Conservation (phyloP, 495 filamentous ascomycete species). For the Xylaria flabelliformis region DNA sequence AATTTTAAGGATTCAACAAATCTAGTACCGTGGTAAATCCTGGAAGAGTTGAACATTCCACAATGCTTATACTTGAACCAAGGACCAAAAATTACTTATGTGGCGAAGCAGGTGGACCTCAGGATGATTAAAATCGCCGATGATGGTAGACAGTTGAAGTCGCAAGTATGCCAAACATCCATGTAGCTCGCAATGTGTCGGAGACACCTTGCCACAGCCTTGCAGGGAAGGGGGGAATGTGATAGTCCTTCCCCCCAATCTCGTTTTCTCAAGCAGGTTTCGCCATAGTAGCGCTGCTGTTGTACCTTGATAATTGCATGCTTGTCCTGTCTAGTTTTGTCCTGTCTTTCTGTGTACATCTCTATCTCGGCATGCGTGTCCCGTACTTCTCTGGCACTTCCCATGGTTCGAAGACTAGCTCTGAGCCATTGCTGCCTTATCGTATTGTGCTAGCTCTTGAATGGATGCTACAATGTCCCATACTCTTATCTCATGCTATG, state of each 20-base stretch:
- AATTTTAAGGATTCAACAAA: neutral
- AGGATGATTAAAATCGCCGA: neutral
- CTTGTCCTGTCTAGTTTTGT: neutral
- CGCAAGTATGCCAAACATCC: neutral
- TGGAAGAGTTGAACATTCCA: neutral
- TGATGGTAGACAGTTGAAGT: neutral
- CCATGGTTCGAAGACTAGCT: neutral
- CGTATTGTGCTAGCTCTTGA: neutral
- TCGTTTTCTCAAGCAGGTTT: neutral
- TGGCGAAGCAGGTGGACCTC: neutral
- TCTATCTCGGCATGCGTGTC: constrained; percentile 4
- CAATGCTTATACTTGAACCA: neutral
- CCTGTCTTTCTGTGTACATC: neutral
- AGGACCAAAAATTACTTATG: neutral
- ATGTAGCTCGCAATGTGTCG: constrained; percentile 1
- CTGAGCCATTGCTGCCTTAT: neutral
- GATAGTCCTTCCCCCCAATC: neutral
- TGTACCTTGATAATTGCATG: neutral
- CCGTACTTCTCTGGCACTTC: neutral
- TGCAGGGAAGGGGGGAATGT: constrained; percentile 6
- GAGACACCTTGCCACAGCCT: constrained; percentile 20
- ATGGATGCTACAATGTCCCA: neutral
- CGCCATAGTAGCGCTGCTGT: neutral
- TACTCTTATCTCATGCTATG: constrained; percentile 12
- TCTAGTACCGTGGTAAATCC: neutral